These are phyloP conservation scores for Jatropha curcas DNA, from an alignment of 345 rosid species.

Conservation along the genomic window DNA sequence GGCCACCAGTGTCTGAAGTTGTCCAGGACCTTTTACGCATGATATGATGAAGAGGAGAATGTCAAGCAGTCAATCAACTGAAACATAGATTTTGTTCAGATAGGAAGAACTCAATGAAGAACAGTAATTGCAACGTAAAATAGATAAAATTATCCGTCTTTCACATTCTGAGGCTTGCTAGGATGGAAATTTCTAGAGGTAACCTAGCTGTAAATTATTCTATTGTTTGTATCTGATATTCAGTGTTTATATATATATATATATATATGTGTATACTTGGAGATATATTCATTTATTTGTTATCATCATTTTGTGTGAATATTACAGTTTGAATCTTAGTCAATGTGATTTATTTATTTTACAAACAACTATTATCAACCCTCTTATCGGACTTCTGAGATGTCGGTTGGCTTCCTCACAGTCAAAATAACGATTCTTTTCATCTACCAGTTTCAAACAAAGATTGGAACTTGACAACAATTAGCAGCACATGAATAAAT, in stretches of 20 bases:
- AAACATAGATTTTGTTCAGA: conserved; percentile 12
- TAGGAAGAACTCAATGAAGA: background rate
- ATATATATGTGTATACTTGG: too few relatives aligned
- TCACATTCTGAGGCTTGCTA: background rate
- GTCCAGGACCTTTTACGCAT: conserved; percentile 80
- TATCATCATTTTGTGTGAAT: background rate
- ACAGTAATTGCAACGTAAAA: conserved; percentile 2
- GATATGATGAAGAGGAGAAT: conserved; percentile 35
- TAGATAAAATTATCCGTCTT: background rate
- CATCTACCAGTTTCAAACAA: background rate
- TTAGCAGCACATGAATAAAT: background rate
- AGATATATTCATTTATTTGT: background rate
- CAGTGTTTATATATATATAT: too few relatives aligned
- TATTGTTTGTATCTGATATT: background rate
- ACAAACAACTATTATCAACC: too few relatives aligned
- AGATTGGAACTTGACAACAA: background rate
- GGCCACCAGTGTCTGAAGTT: conserved; percentile 82
- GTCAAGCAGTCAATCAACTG: background rate
- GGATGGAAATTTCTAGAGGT: conserved; percentile 4
- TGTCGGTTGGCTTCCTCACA: conserved; percentile 26
- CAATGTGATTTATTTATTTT: too few relatives aligned
- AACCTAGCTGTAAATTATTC: background rate
- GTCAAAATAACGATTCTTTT: conserved; percentile 11
- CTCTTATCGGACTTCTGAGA: too few relatives aligned
- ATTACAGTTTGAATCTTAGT: background rate